phyloP scores from a whole-genome alignment of 768 basidiomycete genomes.

The Rhodocollybia butyracea region DNA sequence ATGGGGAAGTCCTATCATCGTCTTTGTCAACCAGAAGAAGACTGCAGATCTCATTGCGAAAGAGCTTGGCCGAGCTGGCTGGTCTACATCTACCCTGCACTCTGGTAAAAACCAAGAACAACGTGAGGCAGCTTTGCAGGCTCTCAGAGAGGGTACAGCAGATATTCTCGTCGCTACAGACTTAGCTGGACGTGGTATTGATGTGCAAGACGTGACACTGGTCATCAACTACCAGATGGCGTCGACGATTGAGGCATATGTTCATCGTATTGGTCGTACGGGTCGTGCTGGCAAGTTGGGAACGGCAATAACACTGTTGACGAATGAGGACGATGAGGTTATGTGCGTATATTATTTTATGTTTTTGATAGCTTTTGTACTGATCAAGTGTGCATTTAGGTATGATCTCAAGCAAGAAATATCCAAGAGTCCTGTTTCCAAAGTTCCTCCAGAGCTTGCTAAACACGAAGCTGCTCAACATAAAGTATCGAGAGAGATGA shows the following conservation, averaged over 20 bases:
- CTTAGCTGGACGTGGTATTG: slow-evolving; percentile 97
- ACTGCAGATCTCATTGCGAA: slow-evolving; percentile 98
- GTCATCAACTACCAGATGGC: slow-evolving; percentile 99
- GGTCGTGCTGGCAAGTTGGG: slow-evolving; percentile 97
- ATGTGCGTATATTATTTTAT: slow-evolving; percentile 58
- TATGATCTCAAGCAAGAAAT: slow-evolving; percentile 98
- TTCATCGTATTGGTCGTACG: slow-evolving; percentile 98
- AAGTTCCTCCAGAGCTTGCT: slow-evolving; percentile 83
- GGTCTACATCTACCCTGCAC: slow-evolving; percentile 89
- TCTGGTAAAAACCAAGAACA: slow-evolving; percentile 98
- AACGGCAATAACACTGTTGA: slow-evolving; percentile 91
- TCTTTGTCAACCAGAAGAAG: slow-evolving; percentile 99
- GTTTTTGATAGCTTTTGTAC: slow-evolving; percentile 13
- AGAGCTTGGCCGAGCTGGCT: slow-evolving; percentile 89
- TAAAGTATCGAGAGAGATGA: slow-evolving; percentile 91
- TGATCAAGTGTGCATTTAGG: slow-evolving; percentile 40
- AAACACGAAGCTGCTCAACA: slow-evolving; percentile 92
- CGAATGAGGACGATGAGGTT: slow-evolving; percentile 95
- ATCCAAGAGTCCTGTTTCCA: slow-evolving; percentile 89
- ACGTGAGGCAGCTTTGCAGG: slow-evolving; percentile 87
- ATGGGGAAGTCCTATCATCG: slow-evolving; percentile 90
- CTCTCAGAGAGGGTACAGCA: slow-evolving; percentile 80
- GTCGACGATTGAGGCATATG: slow-evolving; percentile 92
- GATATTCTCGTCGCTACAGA: slow-evolving; percentile 96
- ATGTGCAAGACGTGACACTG: slow-evolving; percentile 93